Base-by-base conservation (phyloP, 768 basidiomycete species). In the Hericium alpestre region DNA sequence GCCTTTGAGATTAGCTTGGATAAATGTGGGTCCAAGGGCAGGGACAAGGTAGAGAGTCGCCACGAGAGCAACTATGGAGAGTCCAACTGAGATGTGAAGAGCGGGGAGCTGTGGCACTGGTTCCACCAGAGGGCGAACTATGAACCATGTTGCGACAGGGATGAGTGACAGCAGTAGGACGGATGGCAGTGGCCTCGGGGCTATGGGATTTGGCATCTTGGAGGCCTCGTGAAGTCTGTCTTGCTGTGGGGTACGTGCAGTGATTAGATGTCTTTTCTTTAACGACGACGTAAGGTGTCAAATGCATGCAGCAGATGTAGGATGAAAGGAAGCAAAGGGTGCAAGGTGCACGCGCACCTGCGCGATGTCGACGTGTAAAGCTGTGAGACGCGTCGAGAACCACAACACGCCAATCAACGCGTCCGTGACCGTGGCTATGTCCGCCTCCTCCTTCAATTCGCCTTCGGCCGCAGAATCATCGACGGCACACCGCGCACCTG, bases 1-100 rank as follows among this genome's bases (percentile, higher is more conserved):
- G 20, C 96, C 96, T 64, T 83, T 86, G 55, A 99, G 73, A 50
- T 88, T 84, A 1, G 91, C 92, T 46, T 78, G 80, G 23, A 92
- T 74, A 66, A 98, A 95, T 0, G 81, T 79, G 0, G 83, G 82
- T 0, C 87, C 89, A 13, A 99, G 78, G 0, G 81, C 78, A n/a
- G 94, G 95, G 32, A 98, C 78, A 46, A 92, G 78, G 64, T 84
- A 82, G 12, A 90, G 66, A 1, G 89, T 84, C 2, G 82, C 80
- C 11, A 91, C 66, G 56, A 95, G 86, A 0, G 93, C 91, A 59
- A 93, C 76, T 51, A 95, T 70, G 1, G 90, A 86, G 70, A 95
- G 86, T 0, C 94, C 93, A 51, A 93, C 62, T 13, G 86, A 90
- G 1, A 82, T 82, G 65, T 89, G 85, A 20, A 97, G 72, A 0